These are phyloP conservation scores for Thielaviopsis euricoi DNA, from an alignment of 2,329 filamentous ascomycete species.

Conservation along the genomic window DNA sequence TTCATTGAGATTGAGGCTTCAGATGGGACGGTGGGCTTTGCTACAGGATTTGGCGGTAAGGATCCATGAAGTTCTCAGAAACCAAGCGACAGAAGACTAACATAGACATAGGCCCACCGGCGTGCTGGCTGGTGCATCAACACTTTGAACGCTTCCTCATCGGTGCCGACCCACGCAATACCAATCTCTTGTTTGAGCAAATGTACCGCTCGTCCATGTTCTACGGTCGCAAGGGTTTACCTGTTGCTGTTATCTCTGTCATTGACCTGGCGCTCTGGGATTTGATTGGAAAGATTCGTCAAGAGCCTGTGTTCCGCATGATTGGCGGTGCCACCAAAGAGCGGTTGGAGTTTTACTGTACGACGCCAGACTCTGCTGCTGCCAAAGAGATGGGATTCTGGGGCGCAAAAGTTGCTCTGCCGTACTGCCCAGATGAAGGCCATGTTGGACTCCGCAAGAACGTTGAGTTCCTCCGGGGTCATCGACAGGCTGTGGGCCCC, in stretches of 20 bases:
- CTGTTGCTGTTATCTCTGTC: constrained; percentile 81
- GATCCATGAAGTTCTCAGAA: neutral
- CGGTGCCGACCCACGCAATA: constrained; percentile 77
- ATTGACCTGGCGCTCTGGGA: constrained; percentile 92
- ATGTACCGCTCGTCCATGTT: constrained; percentile 97
- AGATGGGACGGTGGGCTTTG: constrained; percentile 86
- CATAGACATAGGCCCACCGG: constrained; percentile 48
- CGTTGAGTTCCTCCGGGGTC: constrained; percentile 70
- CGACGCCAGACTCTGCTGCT: constrained; percentile 65
- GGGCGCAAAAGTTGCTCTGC: constrained; percentile 78
- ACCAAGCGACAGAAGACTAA: neutral
- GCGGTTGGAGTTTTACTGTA: constrained; percentile 84
- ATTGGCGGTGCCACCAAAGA: constrained; percentile 82
- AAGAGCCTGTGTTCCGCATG: constrained; percentile 86
- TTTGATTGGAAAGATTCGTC: constrained; percentile 74
- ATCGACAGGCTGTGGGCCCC: constrained; percentile 69
- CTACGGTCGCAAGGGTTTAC: constrained; percentile 84
- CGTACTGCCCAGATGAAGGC: constrained; percentile 79
- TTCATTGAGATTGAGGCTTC: constrained; percentile 76
- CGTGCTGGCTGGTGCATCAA: constrained; percentile 84
- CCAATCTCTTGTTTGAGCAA: constrained; percentile 83
- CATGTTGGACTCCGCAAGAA: constrained; percentile 72
- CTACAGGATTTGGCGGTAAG: constrained; percentile 74
- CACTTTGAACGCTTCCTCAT: constrained; percentile 88
- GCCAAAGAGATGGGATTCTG: constrained; percentile 80